Base-by-base conservation (phyloP, 106 monocot genomes). In the Dendrobium huoshanense region DNA sequence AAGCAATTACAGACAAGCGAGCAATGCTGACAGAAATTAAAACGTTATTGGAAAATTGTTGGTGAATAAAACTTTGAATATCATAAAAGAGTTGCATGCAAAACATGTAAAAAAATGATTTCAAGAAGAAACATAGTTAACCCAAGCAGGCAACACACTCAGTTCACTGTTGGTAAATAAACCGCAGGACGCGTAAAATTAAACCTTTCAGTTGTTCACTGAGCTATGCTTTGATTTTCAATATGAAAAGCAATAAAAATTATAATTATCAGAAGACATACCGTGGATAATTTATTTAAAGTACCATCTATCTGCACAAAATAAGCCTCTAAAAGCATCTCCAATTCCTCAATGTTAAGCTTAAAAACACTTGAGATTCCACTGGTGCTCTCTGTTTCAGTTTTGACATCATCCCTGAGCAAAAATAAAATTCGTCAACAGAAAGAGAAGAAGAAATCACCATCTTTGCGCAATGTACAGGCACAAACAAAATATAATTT, bases 251-350 rank as follows among this genome's bases (percentile, higher is more conserved):
- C 8, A 13, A 74, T 7, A 74, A 44, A 2, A 1, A 74, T 8
- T 44, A 74, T 19, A 29, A 74, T 70, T 33, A 9, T 9, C 43
- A 44, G 56, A 22, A 29, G 51, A 7, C 83, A 68, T 74, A 83
- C 83, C 29, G 83, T 61, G 27, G 83, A 83, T 16, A 83, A 78
- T 78, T 83, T 83, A 67, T 83, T 83, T 24, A 79, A 83, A 37
- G 79, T 83, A 27, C 83, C 83, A 79, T 83, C 83, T 33, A 83
- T 83, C 41, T 83, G 83, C 41, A 83, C 83, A 83, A 83, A 83
- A 19, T 83, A 83, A 73, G 83, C 83, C 78, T 83, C 83, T 20
- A 83, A 83, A 44, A 83, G 79, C 83, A 83, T 83, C 83, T 83
- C 83, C 83, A 83, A 55, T 79, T 83, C 83, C 70, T 83, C 78